Evolutionary conservation across 108 stramenopile genomes (phyloP), one percentile per base, ranked within the genome.

Genomic region (Pseudonitzschia delicatissima): DNA sequence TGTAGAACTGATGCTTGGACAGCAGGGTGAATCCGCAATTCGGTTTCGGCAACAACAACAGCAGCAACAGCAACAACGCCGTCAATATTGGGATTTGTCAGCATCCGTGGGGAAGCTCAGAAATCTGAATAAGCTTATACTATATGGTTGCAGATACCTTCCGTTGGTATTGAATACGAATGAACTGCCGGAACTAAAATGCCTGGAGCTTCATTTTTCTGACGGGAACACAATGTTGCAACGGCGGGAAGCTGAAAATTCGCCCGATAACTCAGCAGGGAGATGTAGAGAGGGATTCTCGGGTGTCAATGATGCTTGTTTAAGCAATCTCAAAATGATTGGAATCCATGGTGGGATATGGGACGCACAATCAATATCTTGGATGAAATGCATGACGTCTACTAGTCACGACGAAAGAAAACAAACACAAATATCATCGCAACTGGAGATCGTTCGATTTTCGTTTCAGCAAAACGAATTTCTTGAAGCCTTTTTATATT

Each of bases 271-370:
- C n/a, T n/a, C n/a, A n/a, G n/a, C n/a, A n/a, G n/a, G n/a, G n/a
- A n/a, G n/a, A n/a, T n/a, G n/a, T n/a, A n/a, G n/a, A n/a, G n/a
- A n/a, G n/a, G n/a, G n/a, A n/a, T n/a, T n/a, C n/a, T n/a, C 0
- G 1, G 13, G 15, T 42, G 40, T 15, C 15, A 15, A 2, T 42
- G 1, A 11, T 42, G 13, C 11, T 15, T 42, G 1, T 42, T 61
- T 61, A n/a, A 8, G 36, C 0, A 18, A 34, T 40, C 36, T 42
- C 20, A 40, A 13, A 61, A 61, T 7, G 18, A 18, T 61, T 5
- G 60, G 21, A 61, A 61, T 61, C 60, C 33, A 42, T 26, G 60
- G 34, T 20, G 60, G 60, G 20, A 21, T 61, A 8, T 61, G 60
- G 60, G 40, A 37, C 25, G 39, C 36, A 11, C n/a, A 61, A 37